These are phyloP conservation scores for Pseudomassariella vexata DNA, from an alignment of 2,329 filamentous ascomycete genomes.

Conservation along the genomic window DNA sequence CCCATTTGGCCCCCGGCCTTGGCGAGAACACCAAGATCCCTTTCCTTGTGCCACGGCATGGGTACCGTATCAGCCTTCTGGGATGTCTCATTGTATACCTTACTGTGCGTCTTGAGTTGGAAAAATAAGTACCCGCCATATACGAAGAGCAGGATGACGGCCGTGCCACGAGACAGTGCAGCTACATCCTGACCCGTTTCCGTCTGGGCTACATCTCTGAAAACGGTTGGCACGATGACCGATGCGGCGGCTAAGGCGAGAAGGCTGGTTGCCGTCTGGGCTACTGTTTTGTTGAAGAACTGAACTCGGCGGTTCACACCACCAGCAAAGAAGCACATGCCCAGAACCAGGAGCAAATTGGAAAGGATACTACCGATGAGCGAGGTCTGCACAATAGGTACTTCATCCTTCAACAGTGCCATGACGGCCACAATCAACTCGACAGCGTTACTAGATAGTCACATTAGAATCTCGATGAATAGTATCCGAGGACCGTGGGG, in stretches of 20 bases:
- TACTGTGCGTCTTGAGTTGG: conserved; percentile 79
- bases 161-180: conserved; percentile 63
- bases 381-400: conserved; percentile 86
- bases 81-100: conserved; percentile 63
- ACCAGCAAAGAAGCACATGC: conserved; percentile 88
- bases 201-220: conserved; percentile 48
- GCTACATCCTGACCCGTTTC: conserved; percentile 42
- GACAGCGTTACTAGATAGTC: conserved; percentile 62
- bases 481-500: not conserved
- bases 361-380: conserved; percentile 88
- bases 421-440: conserved; percentile 87
- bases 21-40: conserved; percentile 11
- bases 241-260: conserved; percentile 73
- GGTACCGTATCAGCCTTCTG: conserved; percentile 41
- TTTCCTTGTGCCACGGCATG: conserved; percentile 63
- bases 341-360: conserved; percentile 82
- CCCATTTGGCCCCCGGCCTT: conserved; percentile 18
- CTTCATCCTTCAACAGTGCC: conserved; percentile 66
- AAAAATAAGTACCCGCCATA: conserved; percentile 84
- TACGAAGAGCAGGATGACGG: conserved; percentile 76
- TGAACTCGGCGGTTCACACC: conserved; percentile 75
- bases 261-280: conserved; percentile 79
- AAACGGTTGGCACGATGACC: conserved; percentile 86
- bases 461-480: not conserved
- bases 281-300: conserved; percentile 87